These are phyloP conservation scores for Collybia sp. DNA, from an alignment of 768 basidiomycete species.

Conservation along the genomic window DNA sequence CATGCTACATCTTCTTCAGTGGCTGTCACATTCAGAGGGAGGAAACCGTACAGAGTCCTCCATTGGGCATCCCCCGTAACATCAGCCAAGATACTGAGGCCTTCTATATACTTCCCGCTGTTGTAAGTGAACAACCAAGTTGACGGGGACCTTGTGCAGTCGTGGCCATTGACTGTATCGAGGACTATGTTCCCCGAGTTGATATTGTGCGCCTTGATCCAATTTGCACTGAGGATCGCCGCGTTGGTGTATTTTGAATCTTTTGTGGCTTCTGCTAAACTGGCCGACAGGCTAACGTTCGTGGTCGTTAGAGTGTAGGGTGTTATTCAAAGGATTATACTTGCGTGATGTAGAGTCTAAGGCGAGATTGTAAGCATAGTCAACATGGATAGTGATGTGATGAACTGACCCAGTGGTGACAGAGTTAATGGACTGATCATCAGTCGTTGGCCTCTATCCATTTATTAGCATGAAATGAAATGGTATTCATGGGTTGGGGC, in stretches of 20 bases:
- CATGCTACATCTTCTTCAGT: constrained; percentile 21
- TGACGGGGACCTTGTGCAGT: constrained; percentile 41
- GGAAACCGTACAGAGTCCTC: constrained; percentile 30
- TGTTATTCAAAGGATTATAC: constrained; percentile 5
- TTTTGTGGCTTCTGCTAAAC: constrained; percentile 39
- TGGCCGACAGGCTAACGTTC: constrained; percentile 38
- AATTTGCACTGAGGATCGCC: constrained; percentile 40
- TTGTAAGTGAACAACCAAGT: constrained; percentile 52
- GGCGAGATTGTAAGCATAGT: neutral
- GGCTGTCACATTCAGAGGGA: neutral
- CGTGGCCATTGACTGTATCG: constrained; percentile 40
- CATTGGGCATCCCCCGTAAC: constrained; percentile 38
- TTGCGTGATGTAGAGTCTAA: constrained; percentile 36
- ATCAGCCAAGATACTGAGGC: constrained; percentile 37
- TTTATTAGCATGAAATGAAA: neutral
- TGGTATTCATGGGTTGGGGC: neutral
- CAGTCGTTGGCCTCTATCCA: constrained; percentile 35
- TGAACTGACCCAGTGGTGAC: constrained; percentile 43
- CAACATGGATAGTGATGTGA: constrained; percentile 3
- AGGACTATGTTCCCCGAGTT: constrained; percentile 36
- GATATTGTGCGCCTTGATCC: constrained; percentile 43
- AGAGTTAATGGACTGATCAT: constrained; percentile 41
- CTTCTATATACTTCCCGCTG: constrained; percentile 49
- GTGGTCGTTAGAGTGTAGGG: neutral
- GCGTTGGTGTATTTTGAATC: constrained; percentile 41